phyloP scores from a whole-genome alignment of 192 early-diverging fungal genomes.

The Cladochytrium replicatum region DNA sequence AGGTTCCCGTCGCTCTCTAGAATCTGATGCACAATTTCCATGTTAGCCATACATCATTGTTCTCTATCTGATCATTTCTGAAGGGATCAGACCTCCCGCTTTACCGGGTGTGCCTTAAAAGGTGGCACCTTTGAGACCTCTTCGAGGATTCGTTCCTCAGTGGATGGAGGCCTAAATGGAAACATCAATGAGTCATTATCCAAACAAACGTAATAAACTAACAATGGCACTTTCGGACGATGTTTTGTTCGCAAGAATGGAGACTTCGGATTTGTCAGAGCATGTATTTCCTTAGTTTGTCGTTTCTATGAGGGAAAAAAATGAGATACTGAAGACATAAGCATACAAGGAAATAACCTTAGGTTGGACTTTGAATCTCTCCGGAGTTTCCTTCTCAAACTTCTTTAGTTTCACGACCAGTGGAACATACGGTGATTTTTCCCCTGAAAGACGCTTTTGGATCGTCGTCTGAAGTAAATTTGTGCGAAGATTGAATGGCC shows the following conservation, averaged over 20 bases:
- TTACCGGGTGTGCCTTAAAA: constrained; percentile 37
- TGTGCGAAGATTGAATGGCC: constrained; percentile 37
- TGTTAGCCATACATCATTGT: too few relatives aligned
- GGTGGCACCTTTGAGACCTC: constrained; percentile 26
- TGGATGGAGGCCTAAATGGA: constrained; percentile 13
- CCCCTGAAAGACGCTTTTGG: neutral
- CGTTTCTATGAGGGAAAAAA: too few relatives aligned
- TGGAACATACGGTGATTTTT: constrained; percentile 35
- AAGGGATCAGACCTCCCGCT: constrained; percentile 16
- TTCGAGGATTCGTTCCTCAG: constrained; percentile 19
- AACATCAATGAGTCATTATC: neutral
- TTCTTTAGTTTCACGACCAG: constrained; percentile 24
- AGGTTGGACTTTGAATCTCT: constrained; percentile 16
- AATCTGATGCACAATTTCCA: constrained; percentile 14
- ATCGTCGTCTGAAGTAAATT: constrained; percentile 8
- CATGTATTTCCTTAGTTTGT: too few relatives aligned
- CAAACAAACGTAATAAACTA: too few relatives aligned
- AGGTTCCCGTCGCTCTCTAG: constrained; percentile 11
- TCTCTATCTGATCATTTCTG: neutral
- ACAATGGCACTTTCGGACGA: constrained; percentile 23
- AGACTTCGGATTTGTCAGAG: constrained; percentile 32
- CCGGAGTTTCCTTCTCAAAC: constrained; percentile 21
- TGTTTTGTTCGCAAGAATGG: constrained; percentile 34
- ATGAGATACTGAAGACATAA: neutral
- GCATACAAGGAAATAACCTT: constrained; percentile 7